These are phyloP conservation scores for Lyophyllum semitale DNA, from an alignment of 768 basidiomycete genomes.

Conservation along the genomic window DNA sequence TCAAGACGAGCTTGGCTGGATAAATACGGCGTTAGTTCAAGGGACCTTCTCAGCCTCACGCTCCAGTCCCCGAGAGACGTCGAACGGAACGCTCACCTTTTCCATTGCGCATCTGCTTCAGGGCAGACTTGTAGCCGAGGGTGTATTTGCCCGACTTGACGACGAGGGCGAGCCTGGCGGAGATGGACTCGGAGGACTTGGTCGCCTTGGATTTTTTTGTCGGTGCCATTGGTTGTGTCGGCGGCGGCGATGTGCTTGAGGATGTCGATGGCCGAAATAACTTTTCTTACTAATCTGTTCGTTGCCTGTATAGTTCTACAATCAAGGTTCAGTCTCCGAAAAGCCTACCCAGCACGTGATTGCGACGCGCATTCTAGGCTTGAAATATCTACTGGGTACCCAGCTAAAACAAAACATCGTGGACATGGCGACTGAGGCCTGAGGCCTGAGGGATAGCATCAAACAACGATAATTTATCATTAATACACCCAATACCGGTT, in stretches of 20 bases:
- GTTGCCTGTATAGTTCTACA: conserved; percentile 32
- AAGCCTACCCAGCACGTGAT: conserved; percentile 1
- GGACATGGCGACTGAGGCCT: conserved; percentile 35
- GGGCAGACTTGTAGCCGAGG: conserved; percentile 96
- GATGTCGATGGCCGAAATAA: conserved; percentile 7
- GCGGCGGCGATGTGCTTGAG: conserved; percentile 21
- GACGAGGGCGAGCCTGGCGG: conserved; percentile 90
- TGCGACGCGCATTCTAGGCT: conserved; percentile 39
- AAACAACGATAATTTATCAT: conserved; percentile 5
- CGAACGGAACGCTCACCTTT: conserved; percentile 72
- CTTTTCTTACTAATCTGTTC: not conserved
- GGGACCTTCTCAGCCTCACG: conserved; percentile 99
- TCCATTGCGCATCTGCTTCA: conserved; percentile 97
- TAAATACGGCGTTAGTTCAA: conserved; percentile 59
- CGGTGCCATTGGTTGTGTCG: conserved; percentile 73
- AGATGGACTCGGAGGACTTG: conserved; percentile 92
- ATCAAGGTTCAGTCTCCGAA: conserved; percentile 31
- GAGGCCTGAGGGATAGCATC: conserved; percentile 25
- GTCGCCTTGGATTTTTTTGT: conserved; percentile 94
- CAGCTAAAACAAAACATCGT: conserved; percentile 40
- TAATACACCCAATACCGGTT: not conserved
- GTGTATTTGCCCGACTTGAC: conserved; percentile 99
- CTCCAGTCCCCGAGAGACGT: conserved; percentile 90
- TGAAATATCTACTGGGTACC: conserved; percentile 39
- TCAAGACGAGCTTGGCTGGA: conserved; percentile 95